Conservation (phyloP, 2,329 filamentous ascomycete species). For the Claviceps sp. region DNA sequence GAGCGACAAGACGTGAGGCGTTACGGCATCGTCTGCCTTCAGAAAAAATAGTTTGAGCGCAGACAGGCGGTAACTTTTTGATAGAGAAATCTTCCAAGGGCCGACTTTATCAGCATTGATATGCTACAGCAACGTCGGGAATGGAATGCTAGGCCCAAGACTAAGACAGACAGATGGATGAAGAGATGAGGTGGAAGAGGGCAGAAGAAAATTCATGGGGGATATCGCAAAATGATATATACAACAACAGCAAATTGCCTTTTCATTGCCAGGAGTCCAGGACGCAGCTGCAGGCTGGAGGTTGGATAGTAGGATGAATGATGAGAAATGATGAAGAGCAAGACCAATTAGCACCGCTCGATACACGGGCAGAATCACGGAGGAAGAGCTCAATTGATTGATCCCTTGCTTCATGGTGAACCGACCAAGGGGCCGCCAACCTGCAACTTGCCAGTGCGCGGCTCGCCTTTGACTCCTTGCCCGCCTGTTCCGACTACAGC, state of each 20-base stretch:
- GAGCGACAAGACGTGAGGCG: neutral
- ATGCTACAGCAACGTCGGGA: neutral
- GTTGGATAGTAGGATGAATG: neutral
- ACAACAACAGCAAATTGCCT: neutral
- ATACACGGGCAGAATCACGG: neutral
- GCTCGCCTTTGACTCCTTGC: neutral
- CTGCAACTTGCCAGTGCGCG: neutral
- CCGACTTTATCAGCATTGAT: neutral
- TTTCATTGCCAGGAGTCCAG: neutral
- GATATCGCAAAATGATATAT: constrained; percentile 3
- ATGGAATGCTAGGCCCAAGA: neutral
- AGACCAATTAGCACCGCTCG: neutral
- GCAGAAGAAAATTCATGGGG: neutral
- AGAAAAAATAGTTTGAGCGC: neutral
- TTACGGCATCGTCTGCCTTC: neutral
- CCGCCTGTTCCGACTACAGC: neutral
- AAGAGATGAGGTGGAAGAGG: neutral
- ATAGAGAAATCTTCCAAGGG: neutral
- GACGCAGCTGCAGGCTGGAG: neutral
- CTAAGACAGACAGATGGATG: neutral
- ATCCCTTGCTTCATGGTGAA: neutral
- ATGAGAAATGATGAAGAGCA: neutral
- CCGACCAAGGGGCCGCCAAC: neutral
- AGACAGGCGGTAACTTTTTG: neutral
- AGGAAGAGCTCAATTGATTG: neutral